These are phyloP conservation scores for Boletus holoroseus DNA, from an alignment of 1,284 basidiomycete genomes.

Conservation along the genomic window DNA sequence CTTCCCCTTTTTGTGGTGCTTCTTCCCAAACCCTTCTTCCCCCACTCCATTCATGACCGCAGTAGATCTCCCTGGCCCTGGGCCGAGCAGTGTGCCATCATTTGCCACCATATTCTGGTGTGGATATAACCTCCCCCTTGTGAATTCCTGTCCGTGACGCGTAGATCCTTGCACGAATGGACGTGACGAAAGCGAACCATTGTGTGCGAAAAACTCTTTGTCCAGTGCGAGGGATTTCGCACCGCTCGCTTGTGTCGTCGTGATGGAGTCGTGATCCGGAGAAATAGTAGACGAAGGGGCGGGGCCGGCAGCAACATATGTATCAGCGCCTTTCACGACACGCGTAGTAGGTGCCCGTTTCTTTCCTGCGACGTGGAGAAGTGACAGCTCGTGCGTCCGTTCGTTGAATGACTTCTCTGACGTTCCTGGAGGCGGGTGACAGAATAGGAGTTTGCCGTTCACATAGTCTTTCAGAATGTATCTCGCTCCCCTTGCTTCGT, in stretches of 20 bases:
- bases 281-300: conserved; percentile 18
- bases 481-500: conserved; percentile 91
- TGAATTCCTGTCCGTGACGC: conserved; percentile 55
- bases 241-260: conserved; percentile 35
- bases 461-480: conserved; percentile 98
- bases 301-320: conserved; percentile 50
- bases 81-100: conserved; percentile 61
- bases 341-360: conserved; percentile 83
- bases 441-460: conserved; percentile 88
- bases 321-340: conserved; percentile 78
- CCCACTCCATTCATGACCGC: conserved; percentile 44
- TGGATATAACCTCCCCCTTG: conserved; percentile 63
- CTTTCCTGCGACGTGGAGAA: conserved; percentile 59
- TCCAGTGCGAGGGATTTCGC: conserved; percentile 70
- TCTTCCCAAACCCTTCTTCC: conserved; percentile 58
- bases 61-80: conserved; percentile 43
- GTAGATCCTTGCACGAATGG: conserved; percentile 64
- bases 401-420: conserved; percentile 75
- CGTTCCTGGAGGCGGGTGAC: conserved; percentile 78
- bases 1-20: conserved; percentile 85
- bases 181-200: conserved; percentile 46
- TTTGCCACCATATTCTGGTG: conserved; percentile 77
- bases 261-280: conserved; percentile 15
- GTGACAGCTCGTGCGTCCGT: conserved; percentile 59
- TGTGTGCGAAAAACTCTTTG: conserved; percentile 74